These are phyloP conservation scores for Pseudocercospora pini-densiflorae DNA, from an alignment of 2,329 filamentous ascomycete genomes.

Conservation along the genomic window DNA sequence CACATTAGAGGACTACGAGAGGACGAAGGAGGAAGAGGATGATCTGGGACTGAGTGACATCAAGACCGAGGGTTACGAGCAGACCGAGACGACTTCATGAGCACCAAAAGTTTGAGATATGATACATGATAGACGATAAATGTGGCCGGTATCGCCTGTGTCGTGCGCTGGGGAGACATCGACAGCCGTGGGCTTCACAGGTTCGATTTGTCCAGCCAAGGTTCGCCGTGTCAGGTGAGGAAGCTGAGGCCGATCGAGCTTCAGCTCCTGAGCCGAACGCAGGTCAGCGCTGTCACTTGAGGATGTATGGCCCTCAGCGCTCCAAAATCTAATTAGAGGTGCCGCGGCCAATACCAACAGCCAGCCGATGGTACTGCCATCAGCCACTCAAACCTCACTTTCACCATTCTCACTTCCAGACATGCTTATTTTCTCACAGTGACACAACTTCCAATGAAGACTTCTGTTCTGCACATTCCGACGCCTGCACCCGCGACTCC, in stretches of 20 bases:
- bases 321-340: background rate
- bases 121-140: background rate
- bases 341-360: background rate
- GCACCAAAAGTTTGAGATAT: background rate
- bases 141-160: background rate
- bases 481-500: background rate
- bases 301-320: background rate
- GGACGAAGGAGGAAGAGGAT: slow-evolving; percentile 91
- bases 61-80: slow-evolving; percentile 84
- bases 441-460: background rate
- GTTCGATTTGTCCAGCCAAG: background rate
- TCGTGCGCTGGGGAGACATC: background rate
- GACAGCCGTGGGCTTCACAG: background rate
- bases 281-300: background rate
- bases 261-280: background rate
- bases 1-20: slow-evolving; percentile 77
- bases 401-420: background rate
- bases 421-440: background rate
- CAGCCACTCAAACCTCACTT: background rate
- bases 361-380: background rate
- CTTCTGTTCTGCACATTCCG: background rate
- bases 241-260: background rate
- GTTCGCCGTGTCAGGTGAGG: background rate
- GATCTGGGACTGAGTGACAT: slow-evolving; percentile 90
- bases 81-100: slow-evolving; percentile 23